Evolutionary conservation across 1,284 basidiomycete species (phyloP).

Genomic region (Tilletia horrida): DNA sequence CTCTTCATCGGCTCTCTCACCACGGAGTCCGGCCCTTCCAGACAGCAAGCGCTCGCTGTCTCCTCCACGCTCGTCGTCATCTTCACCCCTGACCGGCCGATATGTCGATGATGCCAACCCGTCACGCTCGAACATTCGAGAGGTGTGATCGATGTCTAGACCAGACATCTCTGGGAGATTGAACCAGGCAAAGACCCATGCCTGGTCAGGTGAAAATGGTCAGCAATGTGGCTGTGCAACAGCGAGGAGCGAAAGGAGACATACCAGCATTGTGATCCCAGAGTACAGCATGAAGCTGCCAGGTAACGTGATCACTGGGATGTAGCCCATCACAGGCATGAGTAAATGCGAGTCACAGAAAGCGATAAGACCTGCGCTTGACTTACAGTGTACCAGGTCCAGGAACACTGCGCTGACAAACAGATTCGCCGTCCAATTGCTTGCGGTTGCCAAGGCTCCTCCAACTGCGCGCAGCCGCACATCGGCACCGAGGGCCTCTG

Average conservation of each 20-base stretch:
- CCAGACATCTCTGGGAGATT: slow-evolving; percentile 33
- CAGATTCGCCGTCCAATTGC: slow-evolving; percentile 37
- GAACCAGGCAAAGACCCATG: slow-evolving; percentile 38
- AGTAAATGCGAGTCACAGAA: not conserved
- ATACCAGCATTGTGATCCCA: slow-evolving; percentile 25
- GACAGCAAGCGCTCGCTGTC: not conserved
- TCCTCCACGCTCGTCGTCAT: not conserved
- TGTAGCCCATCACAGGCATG: not conserved
- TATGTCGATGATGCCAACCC: not conserved
- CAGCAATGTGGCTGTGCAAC: not conserved
- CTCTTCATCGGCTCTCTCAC: not conserved
- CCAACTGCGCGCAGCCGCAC: slow-evolving; percentile 31
- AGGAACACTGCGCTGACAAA: slow-evolving; percentile 33
- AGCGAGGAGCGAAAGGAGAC: not conserved
- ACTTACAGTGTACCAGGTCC: slow-evolving; percentile 24
- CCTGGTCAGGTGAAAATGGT: not conserved
- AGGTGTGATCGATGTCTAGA: slow-evolving; percentile 21
- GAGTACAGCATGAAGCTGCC: slow-evolving; percentile 39
- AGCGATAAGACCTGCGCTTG: not conserved
- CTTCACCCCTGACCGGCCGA: not conserved
- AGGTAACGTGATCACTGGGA: slow-evolving; percentile 26
- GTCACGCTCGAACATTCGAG: slow-evolving; percentile 9
- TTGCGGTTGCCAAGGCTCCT: slow-evolving; percentile 36
- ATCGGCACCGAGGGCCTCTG: slow-evolving; percentile 37
- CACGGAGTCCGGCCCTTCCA: not conserved